Evolutionary conservation across 2,329 filamentous ascomycete genomes (phyloP), one percentile per base, ranked within the genome.

Genomic region (Apiospora phragmitis): DNA sequence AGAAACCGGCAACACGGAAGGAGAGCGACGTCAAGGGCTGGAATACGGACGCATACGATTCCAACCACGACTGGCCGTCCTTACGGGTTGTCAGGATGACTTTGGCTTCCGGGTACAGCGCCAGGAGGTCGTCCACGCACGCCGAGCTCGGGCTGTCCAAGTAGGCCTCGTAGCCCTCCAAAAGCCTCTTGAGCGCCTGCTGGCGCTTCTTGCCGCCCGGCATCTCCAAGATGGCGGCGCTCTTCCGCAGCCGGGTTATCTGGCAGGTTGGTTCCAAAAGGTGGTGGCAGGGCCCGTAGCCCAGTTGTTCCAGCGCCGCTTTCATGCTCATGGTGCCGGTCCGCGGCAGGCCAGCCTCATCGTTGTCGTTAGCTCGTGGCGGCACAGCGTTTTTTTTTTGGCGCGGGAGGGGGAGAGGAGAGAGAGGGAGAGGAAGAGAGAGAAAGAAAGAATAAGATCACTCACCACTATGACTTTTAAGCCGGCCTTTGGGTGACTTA

Each of bases 281-380:
- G 41, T 67, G 65, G 43, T 45, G 43, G 16, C 65, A 67, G 21
- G 38, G 38, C 3, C 43, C 43, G 29, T 67, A 67, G 41, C 65
- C 65, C 11, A 67, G n/a, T 18, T 42, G 18, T 26, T 67, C 65
- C 26, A 67, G 41, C 9, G 65, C 65, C 11, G n/a, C 29, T 21
- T 67, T 67, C 65, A 67, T 67, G 65, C 65, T 67, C 65, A 67
- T 29, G 21, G 65, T 67, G 18, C 65, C 65, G 12, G 65, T 67
- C 18, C 65, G 65, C 11, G 65, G 65, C 38, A 67, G 41, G 38
- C 65, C 65, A 24, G 65, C 65, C 65, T 67, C 32, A 3, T 35
- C 12, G 18, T 26, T 8, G n/a, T 24, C 8, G 29, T 38, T 4
- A n/a, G 16, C n/a, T 12, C 5, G 1, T 21, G 45, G n/a, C 21